These are phyloP conservation scores for Mrakia gelida DNA, from an alignment of 768 basidiomycete genomes.

Conservation along the genomic window DNA sequence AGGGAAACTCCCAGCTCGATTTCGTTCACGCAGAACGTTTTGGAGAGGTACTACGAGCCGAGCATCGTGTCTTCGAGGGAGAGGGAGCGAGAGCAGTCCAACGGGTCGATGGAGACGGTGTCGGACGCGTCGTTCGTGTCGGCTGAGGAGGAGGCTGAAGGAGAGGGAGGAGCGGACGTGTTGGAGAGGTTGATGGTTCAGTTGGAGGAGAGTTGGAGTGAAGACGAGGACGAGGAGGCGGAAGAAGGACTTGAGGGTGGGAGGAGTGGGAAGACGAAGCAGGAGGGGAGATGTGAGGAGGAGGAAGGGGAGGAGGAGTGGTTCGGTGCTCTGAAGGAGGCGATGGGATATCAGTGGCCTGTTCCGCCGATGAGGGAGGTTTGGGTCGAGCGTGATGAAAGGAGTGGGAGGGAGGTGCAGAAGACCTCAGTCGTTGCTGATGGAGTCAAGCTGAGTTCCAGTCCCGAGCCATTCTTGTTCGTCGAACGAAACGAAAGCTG, in stretches of 20 bases:
- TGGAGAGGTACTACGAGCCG: conserved; percentile 9
- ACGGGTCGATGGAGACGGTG: too few species aligned
- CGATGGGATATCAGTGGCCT: background rate
- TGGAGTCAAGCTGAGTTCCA: background rate
- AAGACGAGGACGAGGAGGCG: background rate
- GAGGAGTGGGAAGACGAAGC: too few species aligned
- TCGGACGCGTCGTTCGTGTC: background rate
- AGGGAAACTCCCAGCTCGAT: background rate
- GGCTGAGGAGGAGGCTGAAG: background rate
- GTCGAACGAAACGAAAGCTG: too few species aligned
- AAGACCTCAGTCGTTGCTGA: background rate
- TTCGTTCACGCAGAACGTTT: background rate
- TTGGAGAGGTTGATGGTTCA: background rate
- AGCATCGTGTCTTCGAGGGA: background rate
- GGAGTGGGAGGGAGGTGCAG: background rate
- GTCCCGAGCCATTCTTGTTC: too few species aligned
- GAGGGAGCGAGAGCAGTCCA: background rate
- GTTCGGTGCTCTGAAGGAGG: background rate
- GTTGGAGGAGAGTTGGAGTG: background rate
- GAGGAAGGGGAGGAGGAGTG: too few species aligned
- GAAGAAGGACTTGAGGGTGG: background rate
- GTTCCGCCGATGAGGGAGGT: background rate
- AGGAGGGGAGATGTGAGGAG: too few species aligned
- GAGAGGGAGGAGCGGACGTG: background rate
- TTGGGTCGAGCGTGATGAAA: background rate